Evolutionary conservation across 805 yeast genomes (phyloP), one percentile per base, ranked within the genome.

Genomic region (Candida succiphila): DNA sequence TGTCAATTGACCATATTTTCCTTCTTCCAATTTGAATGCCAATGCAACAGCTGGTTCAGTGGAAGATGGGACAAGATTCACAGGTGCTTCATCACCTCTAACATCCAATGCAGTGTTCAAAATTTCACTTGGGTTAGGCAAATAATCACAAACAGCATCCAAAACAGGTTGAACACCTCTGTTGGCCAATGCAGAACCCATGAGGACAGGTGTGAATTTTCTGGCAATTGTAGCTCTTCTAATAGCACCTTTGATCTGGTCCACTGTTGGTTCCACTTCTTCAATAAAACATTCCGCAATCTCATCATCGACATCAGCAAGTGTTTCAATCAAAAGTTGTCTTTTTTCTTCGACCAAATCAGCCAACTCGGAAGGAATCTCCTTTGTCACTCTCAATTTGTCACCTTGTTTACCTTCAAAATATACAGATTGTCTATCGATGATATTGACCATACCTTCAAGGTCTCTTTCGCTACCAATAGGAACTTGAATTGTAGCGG

Each of bases 21-120:
- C 97, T 65, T 92, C 99, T 65, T 92, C 99, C 44, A 92, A 76
- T 65, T 92, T 92, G 75, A 92, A 92, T n/a, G 99, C 99, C 39
- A 92, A 71, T 31, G 96, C 96, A 37, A 92, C 94, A 50, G 92
- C 85, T 25, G 96, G 95, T 45, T 77, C 73, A 35, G 66, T 52
- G 15, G 77, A 62, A 17, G 88, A 69, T 28, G 97, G 94, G 27
- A 75, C 62, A 47, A 92, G 65, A 43, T 75, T 74, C 28, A 92
- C 76, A 30, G 86, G 78, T 18, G 67, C 64, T 57, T 80, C 94
- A 20, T 65, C 65, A 25, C 72, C 60, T 30, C 72, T 57, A 36
- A 80, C 60, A 53, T 92, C 96, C 38, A 92, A 69, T 31, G 94
- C 98, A 25, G 83, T 81, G 63, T 92, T 92, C 50, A 85, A 66